phyloP scores from a whole-genome alignment of 2,329 filamentous ascomycete species.

The Diaporthe citriasiana region DNA sequence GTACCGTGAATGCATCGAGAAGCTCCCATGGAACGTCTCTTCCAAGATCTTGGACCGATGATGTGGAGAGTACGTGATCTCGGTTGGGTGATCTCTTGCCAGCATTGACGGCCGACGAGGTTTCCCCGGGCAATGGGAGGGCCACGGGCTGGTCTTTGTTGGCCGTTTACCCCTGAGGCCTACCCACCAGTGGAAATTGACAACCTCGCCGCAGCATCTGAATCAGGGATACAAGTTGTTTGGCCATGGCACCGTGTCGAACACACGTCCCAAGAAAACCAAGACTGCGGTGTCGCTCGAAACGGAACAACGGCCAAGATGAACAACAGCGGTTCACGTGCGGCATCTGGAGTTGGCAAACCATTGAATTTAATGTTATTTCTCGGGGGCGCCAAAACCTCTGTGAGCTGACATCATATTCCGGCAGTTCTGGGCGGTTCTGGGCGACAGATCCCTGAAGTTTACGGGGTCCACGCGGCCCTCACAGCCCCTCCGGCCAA shows the following conservation, averaged over 20 bases:
- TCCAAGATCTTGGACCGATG: conserved; percentile 13
- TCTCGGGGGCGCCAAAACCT: not conserved
- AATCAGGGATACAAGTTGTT: conserved; percentile 18
- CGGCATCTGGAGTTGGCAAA: not conserved
- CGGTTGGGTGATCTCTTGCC: conserved; percentile 26
- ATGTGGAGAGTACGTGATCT: conserved; percentile 28
- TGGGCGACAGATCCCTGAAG: conserved; percentile 13
- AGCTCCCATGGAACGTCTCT: not conserved
- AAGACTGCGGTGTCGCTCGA: conserved; percentile 1
- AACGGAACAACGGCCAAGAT: not conserved
- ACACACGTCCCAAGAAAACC: not conserved
- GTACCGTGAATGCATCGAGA: not conserved
- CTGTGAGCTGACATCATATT: conserved; percentile 1
- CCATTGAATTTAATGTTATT: conserved; percentile 19
- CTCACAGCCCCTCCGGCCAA: conserved; percentile 30
- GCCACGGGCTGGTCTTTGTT: conserved; percentile 33
- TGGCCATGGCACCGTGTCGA: not conserved
- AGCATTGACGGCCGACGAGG: conserved; percentile 16
- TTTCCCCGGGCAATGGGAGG: conserved; percentile 32
- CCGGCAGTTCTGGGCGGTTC: not conserved
- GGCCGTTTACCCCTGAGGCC: conserved; percentile 33
- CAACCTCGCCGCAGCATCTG: conserved; percentile 31
- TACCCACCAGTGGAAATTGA: conserved; percentile 36
- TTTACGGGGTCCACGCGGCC: conserved; percentile 14
- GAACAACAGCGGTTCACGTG: not conserved